Base-by-base conservation (phyloP, 768 basidiomycete species). In the Rhodosporidiobolus sp. region DNA sequence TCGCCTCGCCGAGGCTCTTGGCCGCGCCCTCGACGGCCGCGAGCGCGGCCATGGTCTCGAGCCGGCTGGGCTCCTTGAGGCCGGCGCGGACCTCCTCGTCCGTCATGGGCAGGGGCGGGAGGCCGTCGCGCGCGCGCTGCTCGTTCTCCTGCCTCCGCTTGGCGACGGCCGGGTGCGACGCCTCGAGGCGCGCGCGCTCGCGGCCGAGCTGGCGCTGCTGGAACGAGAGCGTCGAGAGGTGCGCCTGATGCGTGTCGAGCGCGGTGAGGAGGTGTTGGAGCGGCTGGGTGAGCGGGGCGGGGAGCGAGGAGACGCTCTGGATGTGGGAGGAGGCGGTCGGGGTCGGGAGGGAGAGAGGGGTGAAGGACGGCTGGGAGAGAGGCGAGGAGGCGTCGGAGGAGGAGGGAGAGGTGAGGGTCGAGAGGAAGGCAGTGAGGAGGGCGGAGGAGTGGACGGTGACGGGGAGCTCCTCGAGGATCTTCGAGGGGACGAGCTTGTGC, bases 401-500 rank as follows among this genome's bases (percentile, higher is more conserved):
- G 17, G 76, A 50, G 2, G 72, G 60, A n/a, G 76, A 58, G 20
- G 69, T 65, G 30, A 74, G 70, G 53, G 76, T 77, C 49, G 77
- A 73, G 45, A 79, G 76, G 76, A 78, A 79, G 54, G 78, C 78
- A 52, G 76, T 73, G 9, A 79, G 70, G 59, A 77, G 75, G 20
- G 77, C 61, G 43, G 77, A 77, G 61, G 77, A 75, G 61, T 71
- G 76, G 48, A 79, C 70, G 43, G 72, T 62, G 50, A 79, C 78
- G 48, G 78, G 78, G 49, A 77, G 57, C 65, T 76, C 76, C 60
- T 69, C 72, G 56, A 79, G 70, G 56, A 77, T 68, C 57, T 74
- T 77, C 19, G 70, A 56, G n/a, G 77, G 78, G 35, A 76, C 71
- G 49, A 76, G 69, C 58, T 76, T 73, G 69, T 76, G 38, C 32